phyloP scores from a whole-genome alignment of 1,139 yeast species.

The Yamadazyma triangularis region DNA sequence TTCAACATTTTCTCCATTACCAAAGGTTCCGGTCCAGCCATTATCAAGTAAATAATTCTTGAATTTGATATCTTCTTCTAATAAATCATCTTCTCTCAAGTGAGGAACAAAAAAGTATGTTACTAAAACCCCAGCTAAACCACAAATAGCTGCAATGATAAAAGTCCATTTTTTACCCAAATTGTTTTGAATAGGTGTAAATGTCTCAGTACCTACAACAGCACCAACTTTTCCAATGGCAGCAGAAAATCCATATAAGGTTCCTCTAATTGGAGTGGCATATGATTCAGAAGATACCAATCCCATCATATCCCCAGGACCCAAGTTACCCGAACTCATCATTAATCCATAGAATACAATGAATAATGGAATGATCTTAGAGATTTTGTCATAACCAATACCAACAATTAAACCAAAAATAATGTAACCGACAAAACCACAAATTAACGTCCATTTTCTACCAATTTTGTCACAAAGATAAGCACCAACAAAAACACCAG shows the following conservation, averaged over 20 bases:
- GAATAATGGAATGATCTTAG: conserved; percentile 37
- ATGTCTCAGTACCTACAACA: conserved; percentile 43
- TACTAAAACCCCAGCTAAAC: conserved; percentile 59
- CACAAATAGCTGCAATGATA: conserved; percentile 67
- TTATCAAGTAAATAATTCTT: conserved; percentile 56
- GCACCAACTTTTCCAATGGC: conserved; percentile 51
- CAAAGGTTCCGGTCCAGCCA: conserved; percentile 66
- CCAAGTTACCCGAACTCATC: conserved; percentile 58
- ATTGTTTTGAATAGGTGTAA: conserved; percentile 37
- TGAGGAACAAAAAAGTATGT: conserved; percentile 66
- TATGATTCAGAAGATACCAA: conserved; percentile 62
- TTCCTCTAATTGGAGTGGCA: conserved; percentile 75
- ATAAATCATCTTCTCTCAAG: conserved; percentile 59
- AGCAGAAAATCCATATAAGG: conserved; percentile 47
- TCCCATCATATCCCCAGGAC: conserved; percentile 77
- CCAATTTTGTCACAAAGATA: conserved; percentile 38
- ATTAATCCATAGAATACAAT: conserved; percentile 46
- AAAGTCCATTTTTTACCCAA: conserved; percentile 34
- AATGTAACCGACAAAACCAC: conserved; percentile 45
- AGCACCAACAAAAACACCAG: conserved; percentile 46
- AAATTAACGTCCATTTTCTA: conserved; percentile 41
- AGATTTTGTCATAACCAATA: conserved; percentile 37
- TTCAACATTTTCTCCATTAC: conserved; percentile 30
- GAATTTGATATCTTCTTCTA: conserved; percentile 61
- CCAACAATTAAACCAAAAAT: conserved; percentile 48